Base-by-base conservation (phyloP, 768 basidiomycete species). In the Amanita rimosa region DNA sequence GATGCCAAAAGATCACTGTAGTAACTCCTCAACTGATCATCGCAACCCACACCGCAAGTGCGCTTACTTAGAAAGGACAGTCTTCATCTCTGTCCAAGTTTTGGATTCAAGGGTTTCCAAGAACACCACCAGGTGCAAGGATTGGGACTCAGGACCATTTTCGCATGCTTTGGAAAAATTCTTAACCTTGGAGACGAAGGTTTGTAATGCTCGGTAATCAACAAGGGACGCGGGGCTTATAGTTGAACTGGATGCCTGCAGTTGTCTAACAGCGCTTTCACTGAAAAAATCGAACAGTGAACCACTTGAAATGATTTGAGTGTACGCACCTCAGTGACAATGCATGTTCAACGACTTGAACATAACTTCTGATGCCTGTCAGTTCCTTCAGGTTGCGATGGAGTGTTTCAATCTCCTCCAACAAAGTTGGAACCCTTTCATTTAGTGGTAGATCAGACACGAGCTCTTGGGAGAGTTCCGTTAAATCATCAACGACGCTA, bases 321-420 rank as follows among this genome's bases (percentile, higher is more conserved):
- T 8, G 44, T 2, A 48, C 74, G 53, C 53, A 90, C 93, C 90
- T 85, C 29, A 89, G 71, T 33, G 71, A 66, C 53, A 94, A 65
- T 4, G 79, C 80, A 58, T 74, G 76, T 54, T 89, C 76, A 39
- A 93, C 68, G 11, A 92, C 69, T 44, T 78, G 76, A 8, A 87
- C 80, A 64, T 95, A 96, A 21, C 73, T 71, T 57, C 79, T 79
- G 17, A 92, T 79, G 51, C 76, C 77, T 56, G 87, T 74, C 34
- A 96, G 70, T 58, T 91, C 83, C 60, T 79, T 82, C 56, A 95
- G 58, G 57, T 76, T 79, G 40, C 80, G 71, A 58, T 94, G 89
- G 54, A 94, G 64, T 0, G 72, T 75, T 59, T 95, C 88, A 51
- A 97, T 70, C 39, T 88, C 84, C 62, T 92, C 85, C 8, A 95